Base-by-base conservation (phyloP, 345 rosid genomes). In the Eucalyptus urophylla region DNA sequence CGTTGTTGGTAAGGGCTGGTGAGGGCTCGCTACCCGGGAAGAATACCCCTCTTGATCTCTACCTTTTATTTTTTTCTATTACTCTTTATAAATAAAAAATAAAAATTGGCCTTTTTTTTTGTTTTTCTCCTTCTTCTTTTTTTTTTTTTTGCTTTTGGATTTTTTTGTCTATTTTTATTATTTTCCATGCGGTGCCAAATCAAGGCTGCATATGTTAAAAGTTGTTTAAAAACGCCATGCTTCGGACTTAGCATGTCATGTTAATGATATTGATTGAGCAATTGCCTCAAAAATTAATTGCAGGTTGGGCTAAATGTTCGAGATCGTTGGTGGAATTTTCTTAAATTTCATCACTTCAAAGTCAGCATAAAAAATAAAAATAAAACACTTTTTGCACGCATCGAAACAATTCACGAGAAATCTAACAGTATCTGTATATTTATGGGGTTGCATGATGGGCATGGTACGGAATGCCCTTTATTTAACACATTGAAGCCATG, bases 101-200 rank as follows among this genome's bases (percentile, higher is more conserved):
- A 22, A 9, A 17, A 69, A 17, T 19, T 72, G 37, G 14, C 81
- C 27, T 37, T 33, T 19, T 17, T 76, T 21, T 37, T 10, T 31
- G 13, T 49, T 49, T 69, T 16, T 6, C 25, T 3, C 6, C 7
- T 5, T 10, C 0, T 14, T 8, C 15, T 4, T 49, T 8, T 1
- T 16, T 1, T 47, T 47, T 4, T 19, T 37, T 72, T 21, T 5
- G 45, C 13, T 69, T 69, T 69, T 33, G 6, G 4, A 21, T 16
- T 17, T 31, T 67, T 69, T 40, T 37, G 3, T 29, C n/a, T 65
- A 11, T 65, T n/a, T 29, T n/a, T 65, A 76, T 21, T 37, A 76
- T 21, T 76, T 76, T 37, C 22, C 3, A 37, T 2, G 27, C 7
- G 8, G 47, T 76, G 15, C 47, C 25, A 76, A 76, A 25, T 10